Base-by-base conservation (phyloP, 2,329 filamentous ascomycete species). In the Bipolaris gigantea region DNA sequence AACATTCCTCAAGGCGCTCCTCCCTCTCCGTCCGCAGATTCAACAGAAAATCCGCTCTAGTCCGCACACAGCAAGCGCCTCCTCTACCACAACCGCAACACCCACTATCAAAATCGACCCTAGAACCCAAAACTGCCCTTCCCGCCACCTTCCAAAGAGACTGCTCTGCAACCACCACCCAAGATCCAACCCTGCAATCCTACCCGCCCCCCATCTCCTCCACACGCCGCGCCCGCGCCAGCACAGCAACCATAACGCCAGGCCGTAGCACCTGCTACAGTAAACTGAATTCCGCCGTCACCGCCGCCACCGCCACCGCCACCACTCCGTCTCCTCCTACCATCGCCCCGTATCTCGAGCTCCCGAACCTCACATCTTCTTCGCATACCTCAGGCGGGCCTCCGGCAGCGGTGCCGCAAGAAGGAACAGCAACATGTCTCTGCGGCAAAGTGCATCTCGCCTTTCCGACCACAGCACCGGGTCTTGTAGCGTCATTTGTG, bases 401-500 rank as follows among this genome's bases (percentile, higher is more conserved):
- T 67, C 59, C 48, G 6, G 47, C 2, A 59, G 59, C 7, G 48
- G 54, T 18, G 6, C 27, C 19, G 16, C n/a, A 42, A 15, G 56
- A 61, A 49, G 67, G 64, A 39, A 69, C 66, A 15, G 67, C 69
- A 2, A 69, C 67, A 1, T 72, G 69, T 56, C 68, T 63, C 55
- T 72, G 67, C 47, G 65, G 66, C 40, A 57, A 62, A 3, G 67
- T 70, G 0, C 67, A 71, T 43, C 56, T 71, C 2, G 50, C 50
- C 34, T 68, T 69, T 19, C 79, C 82, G 1, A 79, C 73, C 15
- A 45, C 77, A 47, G 76, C 68, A 0, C 77, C 77, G 0, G 80
- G 77, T 2, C 67, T 85, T 0, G 50, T 81, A n/a, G 66, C 70
- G 50, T 77, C 75, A 4, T 86, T 86, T 63, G 60, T 86, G 56